Percentiles rank a stretch among this genome's conserved stretches.
phyloP scores from a whole-genome alignment of 331 rosid species.

The Dryas integrifolia region DNA sequence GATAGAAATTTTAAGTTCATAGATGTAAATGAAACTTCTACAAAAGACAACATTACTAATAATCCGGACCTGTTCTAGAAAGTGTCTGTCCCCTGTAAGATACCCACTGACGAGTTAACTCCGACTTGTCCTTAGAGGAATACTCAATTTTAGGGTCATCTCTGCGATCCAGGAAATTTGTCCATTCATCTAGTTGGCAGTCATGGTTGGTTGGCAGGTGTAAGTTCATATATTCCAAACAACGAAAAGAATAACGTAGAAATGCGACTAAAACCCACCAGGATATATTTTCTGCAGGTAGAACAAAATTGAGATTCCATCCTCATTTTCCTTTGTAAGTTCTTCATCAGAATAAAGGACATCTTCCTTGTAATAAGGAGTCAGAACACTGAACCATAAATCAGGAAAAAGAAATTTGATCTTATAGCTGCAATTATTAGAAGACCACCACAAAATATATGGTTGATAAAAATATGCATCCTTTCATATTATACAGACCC shows the following conservation, averaged over 20 bases:
- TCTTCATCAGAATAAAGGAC: constrained; percentile 76
- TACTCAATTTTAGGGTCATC: constrained; percentile 12
- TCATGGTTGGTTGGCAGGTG: constrained; percentile 11
- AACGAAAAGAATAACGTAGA: constrained; percentile 21
- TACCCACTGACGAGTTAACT: constrained; percentile 69
- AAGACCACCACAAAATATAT: background rate
- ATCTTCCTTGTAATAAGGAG: constrained; percentile 89
- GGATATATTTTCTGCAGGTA: constrained; percentile 90
- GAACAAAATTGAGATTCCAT: constrained; percentile 88
- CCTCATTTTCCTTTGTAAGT: constrained; percentile 73
- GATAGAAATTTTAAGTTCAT: constrained; percentile 21
- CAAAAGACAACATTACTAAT: constrained; percentile 1
- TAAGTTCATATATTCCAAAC: constrained; percentile 18
- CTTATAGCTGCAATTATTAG: constrained; percentile 23
- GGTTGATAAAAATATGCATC: constrained; percentile 14
- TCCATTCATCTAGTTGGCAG: constrained; percentile 76
- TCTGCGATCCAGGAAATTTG: constrained; percentile 59
- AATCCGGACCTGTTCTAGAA: constrained; percentile 77
- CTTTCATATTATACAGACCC: constrained; percentile 1
- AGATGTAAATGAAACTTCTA: constrained; percentile 19
- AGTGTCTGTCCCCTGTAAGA: constrained; percentile 97
- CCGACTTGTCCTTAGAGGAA: constrained; percentile 32
- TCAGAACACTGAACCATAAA: constrained; percentile 70
- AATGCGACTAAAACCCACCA: constrained; percentile 52
- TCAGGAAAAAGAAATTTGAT: constrained; percentile 24